These are phyloP conservation scores for Leccinum variicolor DNA, from an alignment of 768 basidiomycete species.

Conservation along the genomic window DNA sequence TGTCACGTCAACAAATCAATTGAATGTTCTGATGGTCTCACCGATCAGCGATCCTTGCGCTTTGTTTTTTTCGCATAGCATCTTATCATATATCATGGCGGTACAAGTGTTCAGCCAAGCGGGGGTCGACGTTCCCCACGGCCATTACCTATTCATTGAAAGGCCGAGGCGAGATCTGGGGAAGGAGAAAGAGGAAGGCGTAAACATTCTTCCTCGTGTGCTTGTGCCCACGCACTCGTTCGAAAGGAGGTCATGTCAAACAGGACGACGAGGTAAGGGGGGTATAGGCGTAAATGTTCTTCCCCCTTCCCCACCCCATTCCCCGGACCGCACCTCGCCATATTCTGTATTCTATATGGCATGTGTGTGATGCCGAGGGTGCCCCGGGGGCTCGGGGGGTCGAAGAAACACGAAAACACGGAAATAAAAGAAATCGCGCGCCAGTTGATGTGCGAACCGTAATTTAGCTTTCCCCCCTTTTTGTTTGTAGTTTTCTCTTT, in stretches of 20 bases:
- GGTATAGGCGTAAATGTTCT: background rate
- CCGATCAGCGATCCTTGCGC: background rate
- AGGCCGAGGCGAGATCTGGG: background rate
- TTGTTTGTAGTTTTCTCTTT: background rate
- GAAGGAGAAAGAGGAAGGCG: no score
- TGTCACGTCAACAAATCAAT: background rate
- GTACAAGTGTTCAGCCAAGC: background rate
- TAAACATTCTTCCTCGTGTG: background rate
- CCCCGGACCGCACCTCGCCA: background rate
- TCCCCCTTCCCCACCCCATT: background rate
- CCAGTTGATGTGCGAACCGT: background rate
- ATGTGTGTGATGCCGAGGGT: background rate
- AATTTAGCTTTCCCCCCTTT: background rate
- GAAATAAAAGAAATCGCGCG: background rate
- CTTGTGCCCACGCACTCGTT: background rate
- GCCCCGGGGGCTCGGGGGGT: background rate
- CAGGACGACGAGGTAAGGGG: background rate
- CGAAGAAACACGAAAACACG: background rate
- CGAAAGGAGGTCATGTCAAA: background rate
- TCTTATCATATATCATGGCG: background rate
- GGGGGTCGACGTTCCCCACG: background rate
- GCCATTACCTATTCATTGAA: background rate
- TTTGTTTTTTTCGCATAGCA: background rate
- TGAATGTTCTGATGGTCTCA: background rate
- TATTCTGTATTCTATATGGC: background rate